These are phyloP conservation scores for Angomonas ambiguus DNA, from an alignment of 208 protist genomes.

Conservation along the genomic window DNA sequence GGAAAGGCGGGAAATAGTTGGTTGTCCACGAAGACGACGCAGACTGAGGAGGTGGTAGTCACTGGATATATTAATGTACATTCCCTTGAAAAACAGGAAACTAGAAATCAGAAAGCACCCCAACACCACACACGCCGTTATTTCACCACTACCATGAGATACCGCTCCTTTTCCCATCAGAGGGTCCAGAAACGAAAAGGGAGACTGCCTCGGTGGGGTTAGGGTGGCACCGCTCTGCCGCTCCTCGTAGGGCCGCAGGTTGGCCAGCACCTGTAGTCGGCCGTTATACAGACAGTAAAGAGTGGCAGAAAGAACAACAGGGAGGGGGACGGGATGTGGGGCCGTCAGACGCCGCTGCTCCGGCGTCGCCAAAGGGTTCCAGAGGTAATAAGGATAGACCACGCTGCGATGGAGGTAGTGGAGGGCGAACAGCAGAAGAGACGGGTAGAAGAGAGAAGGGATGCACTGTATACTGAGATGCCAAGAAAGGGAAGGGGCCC, in stretches of 20 bases:
- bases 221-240: background rate
- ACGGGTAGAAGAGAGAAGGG: conserved; percentile 23
- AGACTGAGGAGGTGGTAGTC: conserved; percentile 61
- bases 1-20: too few species aligned
- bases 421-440: conserved; percentile 51
- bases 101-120: background rate
- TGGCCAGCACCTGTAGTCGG: conserved; percentile 65
- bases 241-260: background rate
- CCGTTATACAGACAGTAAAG: conserved; percentile 81
- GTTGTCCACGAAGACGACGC: too few species aligned
- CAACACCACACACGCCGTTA: background rate
- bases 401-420: conserved; percentile 76
- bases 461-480: conserved; percentile 14
- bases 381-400: conserved; percentile 52
- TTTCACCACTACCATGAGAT: background rate
- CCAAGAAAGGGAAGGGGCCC: conserved; percentile 6
- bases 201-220: background rate
- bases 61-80: conserved; percentile 35
- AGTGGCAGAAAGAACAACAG: conserved; percentile 49
- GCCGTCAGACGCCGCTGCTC: conserved; percentile 2
- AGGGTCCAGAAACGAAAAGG: background rate
- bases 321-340: conserved; percentile 30
- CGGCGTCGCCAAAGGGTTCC: too few species aligned
- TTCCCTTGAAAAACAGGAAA: conserved; percentile 39
- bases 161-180: background rate